phyloP scores from a whole-genome alignment of 1,284 basidiomycete genomes.

The Leccinum ponderosum region DNA sequence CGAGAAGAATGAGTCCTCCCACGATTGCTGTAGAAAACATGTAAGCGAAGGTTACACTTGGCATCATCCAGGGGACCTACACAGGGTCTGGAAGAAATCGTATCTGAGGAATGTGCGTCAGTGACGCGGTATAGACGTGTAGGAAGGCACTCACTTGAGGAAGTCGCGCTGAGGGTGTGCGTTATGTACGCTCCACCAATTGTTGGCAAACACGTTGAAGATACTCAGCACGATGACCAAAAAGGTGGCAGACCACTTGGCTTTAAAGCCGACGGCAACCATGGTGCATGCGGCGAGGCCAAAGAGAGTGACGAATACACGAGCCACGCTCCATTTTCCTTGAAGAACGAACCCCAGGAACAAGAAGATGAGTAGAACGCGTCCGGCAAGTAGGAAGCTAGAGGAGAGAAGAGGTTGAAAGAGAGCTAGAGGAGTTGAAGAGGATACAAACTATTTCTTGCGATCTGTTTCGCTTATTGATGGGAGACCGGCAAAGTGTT shows the following conservation, averaged over 20 bases:
- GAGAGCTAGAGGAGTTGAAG: slow-evolving; percentile 1
- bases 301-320: slow-evolving; percentile 84
- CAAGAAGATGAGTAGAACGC: slow-evolving; percentile 97
- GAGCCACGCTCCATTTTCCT: slow-evolving; percentile 85
- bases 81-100: slow-evolving; percentile 94
- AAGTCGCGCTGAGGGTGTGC: slow-evolving; percentile 97
- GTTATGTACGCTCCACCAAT: slow-evolving; percentile 96
- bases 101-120: slow-evolving; percentile 51
- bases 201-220: slow-evolving; percentile 99
- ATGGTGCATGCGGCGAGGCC: slow-evolving; percentile 93
- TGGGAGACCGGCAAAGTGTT: slow-evolving; percentile 91
- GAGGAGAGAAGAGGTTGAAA: slow-evolving; percentile 4
- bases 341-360: slow-evolving; percentile 98
- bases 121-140: slow-evolving; percentile 1
- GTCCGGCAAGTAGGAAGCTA: slow-evolving; percentile 96
- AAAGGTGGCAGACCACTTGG: slow-evolving; percentile 98
- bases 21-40: slow-evolving; percentile 76
- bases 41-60: slow-evolving; percentile 8
- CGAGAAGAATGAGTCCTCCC: slow-evolving; percentile 93
- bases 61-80: slow-evolving; percentile 44
- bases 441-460: slow-evolving; percentile 87
- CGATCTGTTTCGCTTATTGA: slow-evolving; percentile 92
- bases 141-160: slow-evolving; percentile 68
- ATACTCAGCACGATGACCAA: slow-evolving; percentile 88
- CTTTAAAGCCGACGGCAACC: slow-evolving; percentile 99